Percentiles rank a stretch among this genome's conserved stretches.
Conservation (phyloP, 1,284 basidiomycete species). For the Microbotryum saponariae region DNA sequence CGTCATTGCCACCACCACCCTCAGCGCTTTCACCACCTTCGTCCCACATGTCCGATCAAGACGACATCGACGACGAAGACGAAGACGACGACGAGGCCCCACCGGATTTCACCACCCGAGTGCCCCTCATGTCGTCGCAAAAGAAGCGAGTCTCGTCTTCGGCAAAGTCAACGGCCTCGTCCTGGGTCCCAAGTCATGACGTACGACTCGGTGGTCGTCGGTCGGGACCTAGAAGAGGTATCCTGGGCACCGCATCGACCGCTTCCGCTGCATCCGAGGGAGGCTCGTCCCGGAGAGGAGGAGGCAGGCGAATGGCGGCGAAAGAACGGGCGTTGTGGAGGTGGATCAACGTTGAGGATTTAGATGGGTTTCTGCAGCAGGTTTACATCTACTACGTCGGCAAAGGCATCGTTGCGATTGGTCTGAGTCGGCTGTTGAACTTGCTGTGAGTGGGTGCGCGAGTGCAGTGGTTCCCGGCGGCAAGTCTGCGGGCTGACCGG, state of each 20-base stretch:
- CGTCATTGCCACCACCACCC: conserved; percentile 15
- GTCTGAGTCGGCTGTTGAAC: conserved; percentile 75
- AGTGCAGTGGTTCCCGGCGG: background rate
- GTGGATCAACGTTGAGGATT: conserved; percentile 96
- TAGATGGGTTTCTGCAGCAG: conserved; percentile 81
- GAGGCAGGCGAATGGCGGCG: conserved; percentile 17
- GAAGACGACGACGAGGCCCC: conserved; percentile 26
- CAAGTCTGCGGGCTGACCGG: background rate
- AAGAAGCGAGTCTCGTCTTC: background rate
- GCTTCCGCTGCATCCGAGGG: too few species aligned
- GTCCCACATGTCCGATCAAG: background rate
- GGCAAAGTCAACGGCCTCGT: background rate
- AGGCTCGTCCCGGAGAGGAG: background rate
- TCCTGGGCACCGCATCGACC: conserved; percentile 3
- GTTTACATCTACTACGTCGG: conserved; percentile 89
- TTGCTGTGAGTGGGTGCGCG: conserved; percentile 61
- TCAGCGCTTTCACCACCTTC: conserved; percentile 8
- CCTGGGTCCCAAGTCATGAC: background rate
- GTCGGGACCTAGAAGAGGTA: conserved; percentile 9
- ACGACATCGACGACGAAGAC: conserved; percentile 15
- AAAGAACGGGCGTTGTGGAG: conserved; percentile 87
- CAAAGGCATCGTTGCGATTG: conserved; percentile 91
- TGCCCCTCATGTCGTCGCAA: conserved; percentile 13
- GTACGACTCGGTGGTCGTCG: background rate
- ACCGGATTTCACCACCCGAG: conserved; percentile 28